Conservation (phyloP, 225 moss, liverwort and hornwort species). For the Takakia lepidozioides region DNA sequence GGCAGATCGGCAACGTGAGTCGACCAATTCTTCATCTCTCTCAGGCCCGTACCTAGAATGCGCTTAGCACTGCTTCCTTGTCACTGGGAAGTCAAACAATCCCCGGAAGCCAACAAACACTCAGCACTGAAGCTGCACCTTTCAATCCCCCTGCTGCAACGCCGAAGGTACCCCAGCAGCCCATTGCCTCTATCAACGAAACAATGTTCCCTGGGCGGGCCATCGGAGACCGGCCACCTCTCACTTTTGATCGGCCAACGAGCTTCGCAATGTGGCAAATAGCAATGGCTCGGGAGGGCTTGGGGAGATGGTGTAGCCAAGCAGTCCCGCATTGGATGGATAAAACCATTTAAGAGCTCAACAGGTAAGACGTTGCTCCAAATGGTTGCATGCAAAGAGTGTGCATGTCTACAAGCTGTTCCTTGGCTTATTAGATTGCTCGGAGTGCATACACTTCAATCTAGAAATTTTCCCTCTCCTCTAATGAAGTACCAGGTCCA, state of each 20-base stretch:
- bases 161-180: neutral
- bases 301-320: slow-evolving; percentile 6
- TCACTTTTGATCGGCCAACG: slow-evolving; percentile 53
- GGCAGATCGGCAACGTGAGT: slow-evolving; percentile 15
- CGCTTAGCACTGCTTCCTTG: too few species aligned
- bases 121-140: slow-evolving; percentile 31
- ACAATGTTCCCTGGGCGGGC: slow-evolving; percentile 3
- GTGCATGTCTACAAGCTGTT: too few species aligned
- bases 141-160: slow-evolving; percentile 21
- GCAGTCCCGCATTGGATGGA: neutral
- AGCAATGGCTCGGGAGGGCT: slow-evolving; percentile 2
- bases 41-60: slow-evolving; percentile 2
- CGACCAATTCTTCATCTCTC: too few species aligned
- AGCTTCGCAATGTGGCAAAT: neutral
- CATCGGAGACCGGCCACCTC: slow-evolving; percentile 14
- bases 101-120: slow-evolving; percentile 24
- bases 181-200: neutral
- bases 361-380: too few species aligned
- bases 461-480: too few species aligned
- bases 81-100: too few species aligned
- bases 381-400: too few species aligned
- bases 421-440: too few species aligned
- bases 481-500: too few species aligned
- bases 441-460: too few species aligned
- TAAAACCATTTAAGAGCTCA: neutral